Percentiles rank a stretch among this genome's conserved stretches.
phyloP scores from a whole-genome alignment of 2,329 filamentous ascomycete species.

The Myriangium duriaei region DNA sequence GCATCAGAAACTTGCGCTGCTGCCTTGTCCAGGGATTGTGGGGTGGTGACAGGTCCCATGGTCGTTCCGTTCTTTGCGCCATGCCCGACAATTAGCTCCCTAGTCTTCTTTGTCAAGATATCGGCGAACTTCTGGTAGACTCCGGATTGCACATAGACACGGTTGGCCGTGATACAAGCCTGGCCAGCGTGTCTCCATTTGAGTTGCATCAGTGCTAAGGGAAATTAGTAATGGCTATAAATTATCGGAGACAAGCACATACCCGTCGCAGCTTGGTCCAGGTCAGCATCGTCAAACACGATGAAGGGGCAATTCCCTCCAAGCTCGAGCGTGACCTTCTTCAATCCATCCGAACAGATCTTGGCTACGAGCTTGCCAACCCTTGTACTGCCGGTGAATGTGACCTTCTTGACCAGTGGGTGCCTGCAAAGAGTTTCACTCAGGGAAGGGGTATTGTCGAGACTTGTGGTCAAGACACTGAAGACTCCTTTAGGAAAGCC shows the following conservation, averaged over 20 bases:
- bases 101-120: conserved; percentile 40
- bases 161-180: conserved; percentile 53
- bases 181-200: conserved; percentile 51
- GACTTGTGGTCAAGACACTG: conserved; percentile 47
- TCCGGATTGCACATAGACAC: conserved; percentile 50
- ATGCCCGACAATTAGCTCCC: conserved; percentile 48
- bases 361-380: conserved; percentile 51
- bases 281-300: conserved; percentile 51
- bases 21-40: conserved; percentile 44
- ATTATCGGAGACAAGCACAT: conserved; percentile 12
- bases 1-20: conserved; percentile 52
- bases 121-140: conserved; percentile 50
- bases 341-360: conserved; percentile 47
- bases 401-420: conserved; percentile 48
- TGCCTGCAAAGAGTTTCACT: conserved; percentile 45
- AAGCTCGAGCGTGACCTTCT: conserved; percentile 52
- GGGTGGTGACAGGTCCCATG: conserved; percentile 48
- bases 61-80: conserved; percentile 45
- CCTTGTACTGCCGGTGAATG: conserved; percentile 48
- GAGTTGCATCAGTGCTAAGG: conserved; percentile 31
- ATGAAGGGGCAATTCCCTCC: conserved; percentile 54
- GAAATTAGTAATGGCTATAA: neutral
- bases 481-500: conserved; percentile 49
- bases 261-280: conserved; percentile 43
- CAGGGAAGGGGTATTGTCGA: conserved; percentile 42